Evolutionary conservation across 31 red algal species (phyloP).

Genomic region (Odonthalia washingtoniensis): DNA sequence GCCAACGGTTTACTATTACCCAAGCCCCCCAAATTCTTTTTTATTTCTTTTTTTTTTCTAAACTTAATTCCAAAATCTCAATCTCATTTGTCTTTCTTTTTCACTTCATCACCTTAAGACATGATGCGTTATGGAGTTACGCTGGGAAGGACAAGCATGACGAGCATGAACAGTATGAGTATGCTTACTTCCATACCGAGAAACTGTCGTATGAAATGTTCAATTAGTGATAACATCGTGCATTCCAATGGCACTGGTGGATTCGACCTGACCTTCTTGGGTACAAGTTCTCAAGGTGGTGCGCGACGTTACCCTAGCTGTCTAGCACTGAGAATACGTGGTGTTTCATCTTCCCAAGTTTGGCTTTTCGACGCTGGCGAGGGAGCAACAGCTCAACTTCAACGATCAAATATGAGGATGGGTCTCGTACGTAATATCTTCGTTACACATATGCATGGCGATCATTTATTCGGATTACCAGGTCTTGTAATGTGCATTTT

Average conservation of each 20-base stretch:
- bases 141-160: too few species aligned
- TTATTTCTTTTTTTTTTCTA: too few species aligned
- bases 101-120: too few species aligned
- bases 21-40: too few species aligned
- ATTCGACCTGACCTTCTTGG: conserved; percentile 86
- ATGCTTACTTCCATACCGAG: too few species aligned
- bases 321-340: conserved; percentile 74
- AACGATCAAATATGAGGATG: conserved; percentile 64
- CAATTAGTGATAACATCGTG: not conserved
- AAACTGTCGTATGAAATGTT: not conserved
- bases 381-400: conserved; percentile 71
- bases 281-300: conserved; percentile 74
- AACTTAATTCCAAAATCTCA: too few species aligned
- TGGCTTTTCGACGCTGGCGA: conserved; percentile 94
- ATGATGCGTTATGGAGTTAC: too few species aligned
- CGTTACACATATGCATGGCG: conserved; percentile 92
- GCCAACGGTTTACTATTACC: too few species aligned
- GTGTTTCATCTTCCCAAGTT: conserved; percentile 48
- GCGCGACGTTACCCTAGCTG: conserved; percentile 63
- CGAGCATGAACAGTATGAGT: too few species aligned
- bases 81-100: too few species aligned
- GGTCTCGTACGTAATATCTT: conserved; percentile 84
- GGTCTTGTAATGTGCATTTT: conserved; percentile 64
- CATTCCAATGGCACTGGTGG: conserved; percentile 53
- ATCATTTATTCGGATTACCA: conserved; percentile 90